Conservation (phyloP, 352 stramenopile species). For the Globisporangium okanoganense region DNA sequence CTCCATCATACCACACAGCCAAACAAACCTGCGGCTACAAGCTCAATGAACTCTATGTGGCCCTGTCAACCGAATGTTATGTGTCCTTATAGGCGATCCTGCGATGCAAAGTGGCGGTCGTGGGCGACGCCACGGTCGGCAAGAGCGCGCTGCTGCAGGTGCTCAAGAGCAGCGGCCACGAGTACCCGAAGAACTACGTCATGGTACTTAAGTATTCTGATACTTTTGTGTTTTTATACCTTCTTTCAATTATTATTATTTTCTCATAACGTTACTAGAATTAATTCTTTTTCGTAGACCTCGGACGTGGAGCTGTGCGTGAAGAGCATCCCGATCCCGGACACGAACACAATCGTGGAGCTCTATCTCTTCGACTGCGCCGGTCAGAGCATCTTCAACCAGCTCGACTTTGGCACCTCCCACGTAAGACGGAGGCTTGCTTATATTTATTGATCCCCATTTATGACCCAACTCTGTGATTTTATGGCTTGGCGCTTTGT, state of each 20-base stretch:
- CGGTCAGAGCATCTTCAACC: slow-evolving; percentile 93
- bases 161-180: slow-evolving; percentile 88
- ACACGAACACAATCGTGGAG: slow-evolving; percentile 90
- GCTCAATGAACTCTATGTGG: background rate
- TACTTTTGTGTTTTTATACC: background rate
- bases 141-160: slow-evolving; percentile 91
- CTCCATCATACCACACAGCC: too few relatives aligned
- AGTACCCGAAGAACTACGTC: slow-evolving; percentile 94
- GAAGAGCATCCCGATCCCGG: slow-evolving; percentile 86
- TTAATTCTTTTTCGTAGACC: slow-evolving; percentile 58
- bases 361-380: slow-evolving; percentile 93
- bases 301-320: slow-evolving; percentile 89
- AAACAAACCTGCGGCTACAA: too few relatives aligned
- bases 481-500: background rate
- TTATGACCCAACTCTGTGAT: background rate
- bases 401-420: slow-evolving; percentile 84
- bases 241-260: too few relatives aligned
- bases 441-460: too few relatives aligned
- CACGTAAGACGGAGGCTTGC: slow-evolving; percentile 37
- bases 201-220: slow-evolving; percentile 51
- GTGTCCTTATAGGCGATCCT: slow-evolving; percentile 67
- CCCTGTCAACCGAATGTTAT: too few relatives aligned
- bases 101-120: slow-evolving; percentile 88
- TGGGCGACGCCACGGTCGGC: slow-evolving; percentile 87
- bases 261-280: too few relatives aligned